Evolutionary conservation across 2,329 filamentous ascomycete genomes (phyloP).

Genomic region (Aspergillus carbonarius): DNA sequence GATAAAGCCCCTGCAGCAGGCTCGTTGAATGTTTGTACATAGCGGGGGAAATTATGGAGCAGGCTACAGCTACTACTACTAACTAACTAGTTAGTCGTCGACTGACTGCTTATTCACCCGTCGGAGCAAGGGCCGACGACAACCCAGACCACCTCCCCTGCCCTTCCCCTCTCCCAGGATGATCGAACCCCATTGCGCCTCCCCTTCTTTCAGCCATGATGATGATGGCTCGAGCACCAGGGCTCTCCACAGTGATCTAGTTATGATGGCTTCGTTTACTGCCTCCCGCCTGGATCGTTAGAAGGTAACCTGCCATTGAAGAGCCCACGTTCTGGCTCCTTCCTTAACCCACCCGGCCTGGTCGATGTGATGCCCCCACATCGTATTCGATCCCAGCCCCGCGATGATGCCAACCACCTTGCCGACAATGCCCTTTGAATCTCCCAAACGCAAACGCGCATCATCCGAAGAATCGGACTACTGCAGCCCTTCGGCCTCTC

Average conservation of each 20-base stretch:
- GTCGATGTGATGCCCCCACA: conserved; percentile 24
- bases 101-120: neutral
- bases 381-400: conserved; percentile 25
- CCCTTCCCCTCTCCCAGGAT: conserved; percentile 7
- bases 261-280: conserved; percentile 14
- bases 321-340: neutral
- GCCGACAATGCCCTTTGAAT: conserved; percentile 26
- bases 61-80: too few species aligned
- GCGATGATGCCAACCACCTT: conserved; percentile 32
- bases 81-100: too few species aligned
- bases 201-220: conserved; percentile 6
- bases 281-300: conserved; percentile 5
- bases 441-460: conserved; percentile 37
- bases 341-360: conserved; percentile 5
- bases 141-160: neutral
- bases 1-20: too few species aligned
- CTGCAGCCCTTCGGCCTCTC: conserved; percentile 33
- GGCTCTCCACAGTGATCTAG: conserved; percentile 6
- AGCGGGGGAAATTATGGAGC: too few species aligned
- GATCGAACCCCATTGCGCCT: conserved; percentile 5
- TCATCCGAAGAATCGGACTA: conserved; percentile 33
- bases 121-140: neutral
- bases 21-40: too few species aligned
- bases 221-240: conserved; percentile 12
- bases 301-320: conserved; percentile 5